These are phyloP conservation scores for Suillus fuscotomentosus DNA, from an alignment of 768 basidiomycete species.

Conservation along the genomic window DNA sequence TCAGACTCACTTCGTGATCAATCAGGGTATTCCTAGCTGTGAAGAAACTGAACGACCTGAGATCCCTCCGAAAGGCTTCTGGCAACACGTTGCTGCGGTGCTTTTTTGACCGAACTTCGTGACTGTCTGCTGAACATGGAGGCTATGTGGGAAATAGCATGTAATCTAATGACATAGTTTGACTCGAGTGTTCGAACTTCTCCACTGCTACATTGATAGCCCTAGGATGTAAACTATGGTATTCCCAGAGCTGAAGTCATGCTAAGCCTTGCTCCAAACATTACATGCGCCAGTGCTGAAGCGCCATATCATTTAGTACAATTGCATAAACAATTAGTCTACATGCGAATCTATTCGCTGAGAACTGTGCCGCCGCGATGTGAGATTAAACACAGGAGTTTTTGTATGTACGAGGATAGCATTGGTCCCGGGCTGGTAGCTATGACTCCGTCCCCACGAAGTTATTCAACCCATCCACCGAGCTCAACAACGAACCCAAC, in stretches of 20 bases:
- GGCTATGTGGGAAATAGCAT: too few relatives aligned
- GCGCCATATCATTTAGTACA: too few relatives aligned
- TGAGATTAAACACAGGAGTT: not conserved
- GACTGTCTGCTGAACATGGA: not conserved
- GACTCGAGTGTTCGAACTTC: not conserved
- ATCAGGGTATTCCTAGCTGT: conserved; percentile 61
- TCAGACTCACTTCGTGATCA: not conserved
- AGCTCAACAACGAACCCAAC: conserved; percentile 59
- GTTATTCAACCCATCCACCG: conserved; percentile 19
- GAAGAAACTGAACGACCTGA: conserved; percentile 63
- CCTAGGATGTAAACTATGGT: not conserved
- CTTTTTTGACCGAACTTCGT: conserved; percentile 42
- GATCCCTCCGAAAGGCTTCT: conserved; percentile 46
- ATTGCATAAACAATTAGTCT: too few relatives aligned
- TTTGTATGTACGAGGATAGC: not conserved
- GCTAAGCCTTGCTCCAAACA: not conserved
- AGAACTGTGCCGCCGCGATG: not conserved
- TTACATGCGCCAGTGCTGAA: not conserved
- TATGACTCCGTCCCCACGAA: not conserved
- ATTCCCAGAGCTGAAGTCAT: not conserved
- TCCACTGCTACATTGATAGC: not conserved
- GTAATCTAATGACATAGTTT: not conserved
- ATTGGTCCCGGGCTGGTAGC: not conserved
- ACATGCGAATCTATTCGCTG: too few relatives aligned
- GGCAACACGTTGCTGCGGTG: conserved; percentile 46